phyloP scores from a whole-genome alignment of 2,329 filamentous ascomycete genomes.

The Neoscytalidium dimidiatum region DNA sequence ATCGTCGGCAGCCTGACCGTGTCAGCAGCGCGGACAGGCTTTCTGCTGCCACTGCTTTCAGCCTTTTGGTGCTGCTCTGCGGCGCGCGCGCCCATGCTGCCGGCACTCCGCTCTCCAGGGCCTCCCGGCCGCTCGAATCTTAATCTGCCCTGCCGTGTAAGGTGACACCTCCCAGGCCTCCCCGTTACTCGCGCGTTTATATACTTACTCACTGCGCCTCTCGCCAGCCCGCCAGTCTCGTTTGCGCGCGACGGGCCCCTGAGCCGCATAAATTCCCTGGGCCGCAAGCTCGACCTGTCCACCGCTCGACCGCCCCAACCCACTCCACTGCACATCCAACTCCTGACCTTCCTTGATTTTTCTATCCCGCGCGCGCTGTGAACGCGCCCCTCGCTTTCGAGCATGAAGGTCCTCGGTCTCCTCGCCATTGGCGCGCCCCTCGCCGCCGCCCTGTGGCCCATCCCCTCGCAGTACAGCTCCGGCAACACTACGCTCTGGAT shows the following conservation, averaged over 20 bases:
- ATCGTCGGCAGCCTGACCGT: conserved; percentile 8
- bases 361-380: neutral
- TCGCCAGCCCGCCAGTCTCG: neutral
- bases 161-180: neutral
- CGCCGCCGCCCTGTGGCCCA: conserved; percentile 46
- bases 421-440: conserved; percentile 27
- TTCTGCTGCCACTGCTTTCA: neutral
- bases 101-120: conserved; percentile 9
- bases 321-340: neutral
- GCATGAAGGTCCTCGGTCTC: conserved; percentile 29
- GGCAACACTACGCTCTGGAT: conserved; percentile 46
- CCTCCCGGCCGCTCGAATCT: conserved; percentile 5
- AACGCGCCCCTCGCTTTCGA: neutral
- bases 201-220: neutral
- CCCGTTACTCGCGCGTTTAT: neutral
- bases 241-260: neutral
- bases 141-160: conserved; percentile 4
- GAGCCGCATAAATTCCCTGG: neutral
- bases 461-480: conserved; percentile 39
- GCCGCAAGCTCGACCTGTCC: neutral
- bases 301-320: neutral
- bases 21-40: neutral
- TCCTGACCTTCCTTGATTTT: neutral
- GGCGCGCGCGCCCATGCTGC: neutral
- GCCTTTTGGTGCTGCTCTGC: neutral